These are phyloP conservation scores for Arctium lappa DNA, from an alignment of 129 eudicot species.

Conservation along the genomic window DNA sequence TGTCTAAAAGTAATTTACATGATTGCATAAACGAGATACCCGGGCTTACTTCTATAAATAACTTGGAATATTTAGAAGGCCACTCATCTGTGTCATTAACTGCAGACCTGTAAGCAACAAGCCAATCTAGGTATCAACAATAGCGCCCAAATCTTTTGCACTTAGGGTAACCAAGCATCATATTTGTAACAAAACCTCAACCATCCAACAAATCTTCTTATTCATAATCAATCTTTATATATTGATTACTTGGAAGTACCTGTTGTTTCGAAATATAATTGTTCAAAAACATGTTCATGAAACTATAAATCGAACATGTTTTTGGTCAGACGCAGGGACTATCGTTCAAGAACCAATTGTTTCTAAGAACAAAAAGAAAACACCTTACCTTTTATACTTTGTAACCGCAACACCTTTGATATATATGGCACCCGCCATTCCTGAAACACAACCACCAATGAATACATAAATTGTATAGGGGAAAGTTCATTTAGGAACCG, in stretches of 20 bases:
- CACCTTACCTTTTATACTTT: conserved; percentile 66
- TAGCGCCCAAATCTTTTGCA: not conserved
- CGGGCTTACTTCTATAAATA: conserved; percentile 78
- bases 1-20: not conserved
- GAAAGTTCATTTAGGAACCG: not conserved
- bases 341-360: not conserved
- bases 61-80: conserved; percentile 96
- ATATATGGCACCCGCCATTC: conserved; percentile 94
- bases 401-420: conserved; percentile 92
- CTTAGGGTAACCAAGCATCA: not conserved
- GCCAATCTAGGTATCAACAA: conserved; percentile 1
- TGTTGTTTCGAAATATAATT: not conserved
- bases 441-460: conserved; percentile 35
- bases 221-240: not conserved
- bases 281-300: not conserved
- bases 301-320: not conserved
- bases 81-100: conserved; percentile 89
- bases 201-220: not conserved
- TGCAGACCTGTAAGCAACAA: conserved; percentile 64
- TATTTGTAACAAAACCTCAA: not conserved
- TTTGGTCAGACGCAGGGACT: not conserved
- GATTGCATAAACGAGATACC: not conserved
- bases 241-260: not conserved
- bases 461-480: not conserved
- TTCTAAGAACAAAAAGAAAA: not conserved